Percentiles rank a stretch among this genome's conserved stretches.
These are phyloP conservation scores for Hypoxylon sp. DNA, from an alignment of 2,329 filamentous ascomycete species.

Conservation along the genomic window DNA sequence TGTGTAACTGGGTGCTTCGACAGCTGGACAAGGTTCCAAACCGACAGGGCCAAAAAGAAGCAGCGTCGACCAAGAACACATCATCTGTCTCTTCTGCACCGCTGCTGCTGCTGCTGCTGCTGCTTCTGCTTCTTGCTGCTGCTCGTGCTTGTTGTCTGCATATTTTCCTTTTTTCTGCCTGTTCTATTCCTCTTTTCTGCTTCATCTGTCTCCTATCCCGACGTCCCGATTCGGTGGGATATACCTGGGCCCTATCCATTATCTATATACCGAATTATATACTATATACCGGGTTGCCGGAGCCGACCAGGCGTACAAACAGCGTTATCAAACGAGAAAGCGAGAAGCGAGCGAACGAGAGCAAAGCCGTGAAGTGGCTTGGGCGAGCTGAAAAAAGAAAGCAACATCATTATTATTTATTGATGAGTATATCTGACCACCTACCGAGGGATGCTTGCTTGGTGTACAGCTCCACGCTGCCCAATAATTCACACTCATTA, in stretches of 20 bases:
- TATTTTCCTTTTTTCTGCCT: slow-evolving; percentile 8
- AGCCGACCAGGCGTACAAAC: slow-evolving; percentile 28
- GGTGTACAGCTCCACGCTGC: slow-evolving; percentile 31
- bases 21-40: slow-evolving; percentile 40
- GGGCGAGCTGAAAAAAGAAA: slow-evolving; percentile 31
- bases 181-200: slow-evolving; percentile 4
- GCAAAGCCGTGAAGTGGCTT: slow-evolving; percentile 25
- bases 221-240: slow-evolving; percentile 13
- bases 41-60: slow-evolving; percentile 26
- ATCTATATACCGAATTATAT: slow-evolving; percentile 13
- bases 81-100: slow-evolving; percentile 32
- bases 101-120: slow-evolving; percentile 21
- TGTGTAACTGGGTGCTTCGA: slow-evolving; percentile 42
- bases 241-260: slow-evolving; percentile 10
- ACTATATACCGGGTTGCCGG: slow-evolving; percentile 42
- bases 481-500: slow-evolving; percentile 39
- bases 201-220: background rate
- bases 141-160: slow-evolving; percentile 17
- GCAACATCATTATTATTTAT: slow-evolving; percentile 28
- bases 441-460: slow-evolving; percentile 39
- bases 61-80: slow-evolving; percentile 41
- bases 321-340: slow-evolving; percentile 21
- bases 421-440: slow-evolving; percentile 23
- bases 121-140: no score
- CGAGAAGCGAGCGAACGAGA: slow-evolving; percentile 26